A percentile compares a stretch with the other conserved stretches of the same genome.
These are phyloP conservation scores for Termitomyces sp. DNA, from an alignment of 768 basidiomycete species.

Conservation along the genomic window DNA sequence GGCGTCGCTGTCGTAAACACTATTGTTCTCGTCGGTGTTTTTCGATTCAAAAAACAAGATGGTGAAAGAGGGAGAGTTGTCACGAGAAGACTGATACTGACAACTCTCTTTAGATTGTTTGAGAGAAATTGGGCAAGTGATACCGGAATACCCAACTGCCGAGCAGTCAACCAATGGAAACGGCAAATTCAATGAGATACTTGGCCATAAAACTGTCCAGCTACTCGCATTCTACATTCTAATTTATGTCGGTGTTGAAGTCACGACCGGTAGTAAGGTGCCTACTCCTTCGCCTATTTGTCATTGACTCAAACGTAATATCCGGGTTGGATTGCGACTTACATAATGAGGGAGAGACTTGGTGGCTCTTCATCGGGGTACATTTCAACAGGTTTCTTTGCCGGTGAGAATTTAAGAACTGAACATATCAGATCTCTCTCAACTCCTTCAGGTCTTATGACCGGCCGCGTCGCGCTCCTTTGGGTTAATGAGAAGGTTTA, in stretches of 20 bases:
- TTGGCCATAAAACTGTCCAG: conserved; percentile 50
- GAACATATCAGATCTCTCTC: background rate
- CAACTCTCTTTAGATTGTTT: conserved; percentile 37
- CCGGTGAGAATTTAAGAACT: conserved; percentile 3
- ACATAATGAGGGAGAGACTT: conserved; percentile 29
- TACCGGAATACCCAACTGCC: conserved; percentile 24
- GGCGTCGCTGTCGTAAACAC: conserved; percentile 60
- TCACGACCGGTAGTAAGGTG: conserved; percentile 44
- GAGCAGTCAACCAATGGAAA: conserved; percentile 4
- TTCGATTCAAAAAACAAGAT: conserved; percentile 67
- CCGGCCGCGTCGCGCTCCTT: conserved; percentile 49
- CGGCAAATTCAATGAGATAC: conserved; percentile 44
- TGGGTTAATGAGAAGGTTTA: conserved; percentile 50
- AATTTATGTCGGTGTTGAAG: conserved; percentile 68
- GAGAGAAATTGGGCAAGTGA: conserved; percentile 38
- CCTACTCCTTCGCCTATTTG: background rate
- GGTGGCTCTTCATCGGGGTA: conserved; percentile 31
- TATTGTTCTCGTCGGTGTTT: conserved; percentile 46
- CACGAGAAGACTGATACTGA: background rate
- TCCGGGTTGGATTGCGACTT: conserved; percentile 70
- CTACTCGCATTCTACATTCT: conserved; percentile 58
- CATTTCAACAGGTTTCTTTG: conserved; percentile 23
- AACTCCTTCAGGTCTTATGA: conserved; percentile 39
- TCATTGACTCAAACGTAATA: background rate
- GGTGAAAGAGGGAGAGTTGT: conserved; percentile 31